Evolutionary conservation across 1,284 basidiomycete genomes (phyloP).

Genomic region (Mrakiaceae sp.): DNA sequence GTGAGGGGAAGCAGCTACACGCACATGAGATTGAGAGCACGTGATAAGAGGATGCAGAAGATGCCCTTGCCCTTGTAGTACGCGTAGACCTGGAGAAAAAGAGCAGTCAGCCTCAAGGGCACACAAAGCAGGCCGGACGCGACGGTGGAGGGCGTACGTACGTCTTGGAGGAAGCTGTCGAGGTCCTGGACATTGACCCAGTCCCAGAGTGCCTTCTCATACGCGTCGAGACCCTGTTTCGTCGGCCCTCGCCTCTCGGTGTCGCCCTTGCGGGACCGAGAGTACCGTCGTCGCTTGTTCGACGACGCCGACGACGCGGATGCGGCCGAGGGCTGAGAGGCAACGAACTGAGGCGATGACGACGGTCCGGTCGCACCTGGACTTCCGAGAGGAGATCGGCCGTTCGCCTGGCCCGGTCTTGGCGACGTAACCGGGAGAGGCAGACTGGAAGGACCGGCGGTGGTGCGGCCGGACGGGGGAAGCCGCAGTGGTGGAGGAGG

Average conservation of each 20-base stretch:
- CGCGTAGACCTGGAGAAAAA: conserved; percentile 47
- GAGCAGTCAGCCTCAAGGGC: background rate
- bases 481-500: no score
- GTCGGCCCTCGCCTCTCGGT: background rate
- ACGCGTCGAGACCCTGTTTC: conserved; percentile 53
- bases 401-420: no score
- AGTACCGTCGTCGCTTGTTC: no score
- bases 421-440: no score
- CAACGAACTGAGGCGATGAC: no score
- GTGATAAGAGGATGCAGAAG: conserved; percentile 79
- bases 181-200: conserved; percentile 98
- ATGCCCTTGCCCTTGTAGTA: conserved; percentile 96
- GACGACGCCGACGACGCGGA: no score
- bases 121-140: background rate
- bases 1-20: conserved; percentile 31
- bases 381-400: no score
- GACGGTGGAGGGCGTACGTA: conserved; percentile 27
- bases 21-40: conserved; percentile 82
- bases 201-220: conserved; percentile 88
- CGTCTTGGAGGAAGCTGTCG: conserved; percentile 87
- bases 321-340: no score
- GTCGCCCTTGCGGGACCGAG: background rate
- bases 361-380: no score
- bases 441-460: no score
- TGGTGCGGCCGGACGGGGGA: no score